Percentiles rank a stretch among this genome's conserved stretches.
These are phyloP conservation scores for Penicillium macrosclerotiorum DNA, from an alignment of 495 filamentous ascomycete genomes.

Conservation along the genomic window DNA sequence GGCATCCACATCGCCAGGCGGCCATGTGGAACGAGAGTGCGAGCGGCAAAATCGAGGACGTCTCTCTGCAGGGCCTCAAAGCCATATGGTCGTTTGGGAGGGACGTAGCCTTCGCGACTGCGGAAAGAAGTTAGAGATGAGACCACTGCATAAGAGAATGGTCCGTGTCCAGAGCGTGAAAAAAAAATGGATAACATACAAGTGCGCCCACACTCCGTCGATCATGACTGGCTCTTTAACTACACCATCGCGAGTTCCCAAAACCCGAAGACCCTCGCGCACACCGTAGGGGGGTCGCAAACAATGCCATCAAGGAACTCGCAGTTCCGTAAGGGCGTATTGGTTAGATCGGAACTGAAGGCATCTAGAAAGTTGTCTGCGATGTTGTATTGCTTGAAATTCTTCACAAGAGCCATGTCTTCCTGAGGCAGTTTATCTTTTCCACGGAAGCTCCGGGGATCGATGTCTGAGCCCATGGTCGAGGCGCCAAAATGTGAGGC, in stretches of 20 bases:
- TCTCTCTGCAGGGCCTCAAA: conserved; percentile 87
- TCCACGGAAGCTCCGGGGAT: conserved; percentile 81
- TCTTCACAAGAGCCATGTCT: conserved; percentile 57
- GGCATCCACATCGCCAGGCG: conserved; percentile 97
- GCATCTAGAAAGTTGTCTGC: conserved; percentile 62
- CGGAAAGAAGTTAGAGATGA: conserved; percentile 13
- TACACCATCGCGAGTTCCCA: conserved; percentile 71
- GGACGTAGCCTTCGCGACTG: conserved; percentile 74
- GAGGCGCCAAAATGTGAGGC: conserved; percentile 85
- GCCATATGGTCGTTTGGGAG: conserved; percentile 87
- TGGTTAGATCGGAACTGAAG: conserved; percentile 85
- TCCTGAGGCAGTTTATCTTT: conserved; percentile 48
- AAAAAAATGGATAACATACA: conserved; percentile 45
- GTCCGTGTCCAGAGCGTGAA: neutral
- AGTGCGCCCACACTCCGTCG: conserved; percentile 68
- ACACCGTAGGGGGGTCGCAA: conserved; percentile 99
- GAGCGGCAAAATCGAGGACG: conserved; percentile 77
- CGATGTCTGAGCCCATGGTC: conserved; percentile 85
- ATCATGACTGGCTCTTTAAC: conserved; percentile 59
- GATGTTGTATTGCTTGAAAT: conserved; percentile 83
- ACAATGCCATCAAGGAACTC: conserved; percentile 80
- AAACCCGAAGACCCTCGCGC: conserved; percentile 82
- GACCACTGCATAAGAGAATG: too few species aligned
- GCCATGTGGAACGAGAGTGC: conserved; percentile 77
- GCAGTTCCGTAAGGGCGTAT: conserved; percentile 66